Percentiles rank a stretch among this genome's conserved stretches.
These are phyloP conservation scores for Fusarium abutilonis DNA, from an alignment of 2,329 filamentous ascomycete species.

Conservation along the genomic window DNA sequence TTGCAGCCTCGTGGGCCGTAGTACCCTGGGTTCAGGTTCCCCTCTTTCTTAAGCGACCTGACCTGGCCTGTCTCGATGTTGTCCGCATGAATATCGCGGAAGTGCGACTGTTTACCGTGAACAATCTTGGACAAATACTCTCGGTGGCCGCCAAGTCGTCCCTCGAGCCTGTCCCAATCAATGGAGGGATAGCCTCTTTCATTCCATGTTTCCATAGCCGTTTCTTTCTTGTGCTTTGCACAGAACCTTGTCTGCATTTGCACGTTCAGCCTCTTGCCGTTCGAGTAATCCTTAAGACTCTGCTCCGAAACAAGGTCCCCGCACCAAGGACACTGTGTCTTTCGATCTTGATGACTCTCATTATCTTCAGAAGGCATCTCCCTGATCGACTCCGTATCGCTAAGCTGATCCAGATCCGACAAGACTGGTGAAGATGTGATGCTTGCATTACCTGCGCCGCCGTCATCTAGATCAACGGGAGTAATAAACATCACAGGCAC, in stretches of 20 bases:
- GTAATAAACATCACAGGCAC: slow-evolving; percentile 19
- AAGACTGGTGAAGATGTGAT: slow-evolving; percentile 20
- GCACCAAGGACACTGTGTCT: slow-evolving; percentile 72
- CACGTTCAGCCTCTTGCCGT: slow-evolving; percentile 61
- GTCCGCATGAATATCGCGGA: slow-evolving; percentile 64
- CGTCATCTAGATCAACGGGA: slow-evolving; percentile 21
- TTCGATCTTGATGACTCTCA: slow-evolving; percentile 8
- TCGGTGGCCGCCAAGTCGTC: slow-evolving; percentile 67
- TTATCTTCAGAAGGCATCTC: slow-evolving; percentile 14
- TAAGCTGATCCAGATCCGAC: slow-evolving; percentile 31
- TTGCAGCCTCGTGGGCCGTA: slow-evolving; percentile 81
- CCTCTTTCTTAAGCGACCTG: slow-evolving; percentile 67
- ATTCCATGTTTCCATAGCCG: slow-evolving; percentile 60
- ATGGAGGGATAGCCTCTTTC: slow-evolving; percentile 74
- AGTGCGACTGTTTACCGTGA: slow-evolving; percentile 68
- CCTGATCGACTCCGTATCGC: slow-evolving; percentile 9
- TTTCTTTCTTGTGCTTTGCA: slow-evolving; percentile 65
- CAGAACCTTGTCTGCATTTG: slow-evolving; percentile 72
- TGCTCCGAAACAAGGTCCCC: slow-evolving; percentile 64
- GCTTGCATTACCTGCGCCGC: background rate
- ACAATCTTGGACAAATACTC: slow-evolving; percentile 67
- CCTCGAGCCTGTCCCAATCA: slow-evolving; percentile 71
- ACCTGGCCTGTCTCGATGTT: slow-evolving; percentile 65
- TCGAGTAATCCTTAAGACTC: slow-evolving; percentile 63
- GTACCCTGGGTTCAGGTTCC: slow-evolving; percentile 77